Evolutionary conservation across 2,329 filamentous ascomycete species (phyloP).

Genomic region (Sphaceloma murrayae): DNA sequence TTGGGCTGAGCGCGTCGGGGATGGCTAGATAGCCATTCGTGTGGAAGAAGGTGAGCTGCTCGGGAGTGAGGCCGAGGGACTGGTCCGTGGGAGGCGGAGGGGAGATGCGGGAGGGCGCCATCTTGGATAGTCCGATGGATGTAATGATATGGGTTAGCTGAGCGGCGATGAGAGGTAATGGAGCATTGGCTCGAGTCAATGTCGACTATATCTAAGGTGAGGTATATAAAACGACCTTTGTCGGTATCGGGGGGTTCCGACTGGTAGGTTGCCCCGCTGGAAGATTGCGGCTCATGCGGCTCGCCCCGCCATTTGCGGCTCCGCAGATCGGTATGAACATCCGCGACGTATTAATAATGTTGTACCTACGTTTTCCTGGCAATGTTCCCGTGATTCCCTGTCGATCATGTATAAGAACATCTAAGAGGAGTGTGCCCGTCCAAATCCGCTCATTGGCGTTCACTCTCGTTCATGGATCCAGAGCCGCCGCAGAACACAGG

Average conservation of each 20-base stretch:
- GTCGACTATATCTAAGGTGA: no score
- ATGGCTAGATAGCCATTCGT: conserved; percentile 86
- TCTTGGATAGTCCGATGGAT: conserved; percentile 10
- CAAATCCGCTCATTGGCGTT: no score
- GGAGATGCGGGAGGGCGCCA: conserved; percentile 26
- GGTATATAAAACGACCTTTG: conserved; percentile 6
- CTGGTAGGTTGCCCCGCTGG: conserved; percentile 1
- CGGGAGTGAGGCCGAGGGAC: conserved; percentile 52
- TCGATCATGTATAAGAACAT: no score
- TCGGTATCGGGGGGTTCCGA: conserved; percentile 11
- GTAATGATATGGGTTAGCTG: conserved; percentile 1
- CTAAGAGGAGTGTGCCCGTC: no score
- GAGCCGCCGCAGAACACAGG: conserved; percentile 21
- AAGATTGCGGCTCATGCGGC: conserved; percentile 7
- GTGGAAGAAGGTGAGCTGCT: conserved; percentile 63
- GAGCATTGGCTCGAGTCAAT: neutral
- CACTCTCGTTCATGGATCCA: conserved; percentile 24
- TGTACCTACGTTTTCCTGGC: neutral
- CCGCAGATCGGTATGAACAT: neutral
- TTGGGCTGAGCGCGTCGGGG: conserved; percentile 59
- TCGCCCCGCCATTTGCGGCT: conserved; percentile 6
- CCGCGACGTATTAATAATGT: neutral
- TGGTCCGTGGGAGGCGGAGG: conserved; percentile 22
- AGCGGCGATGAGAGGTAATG: neutral
- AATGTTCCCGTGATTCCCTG: no score